Conservation (phyloP, 2,329 filamentous ascomycete genomes). For the Pseudogymnoascus pannorum region DNA sequence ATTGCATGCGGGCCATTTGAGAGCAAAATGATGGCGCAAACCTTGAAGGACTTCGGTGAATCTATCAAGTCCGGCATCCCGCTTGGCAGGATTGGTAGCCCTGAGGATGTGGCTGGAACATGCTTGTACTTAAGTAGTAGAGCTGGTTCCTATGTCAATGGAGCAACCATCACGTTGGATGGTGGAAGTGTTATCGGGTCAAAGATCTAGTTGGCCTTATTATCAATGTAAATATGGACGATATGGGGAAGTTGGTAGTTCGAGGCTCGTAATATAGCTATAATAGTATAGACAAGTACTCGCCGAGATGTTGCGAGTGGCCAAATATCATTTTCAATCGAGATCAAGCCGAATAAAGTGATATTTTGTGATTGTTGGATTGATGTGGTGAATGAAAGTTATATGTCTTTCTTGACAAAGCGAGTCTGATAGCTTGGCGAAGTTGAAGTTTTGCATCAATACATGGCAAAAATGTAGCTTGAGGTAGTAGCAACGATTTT, state of each 20-base stretch:
- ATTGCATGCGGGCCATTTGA: constrained; percentile 66
- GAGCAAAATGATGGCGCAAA: constrained; percentile 67
- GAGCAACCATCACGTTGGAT: constrained; percentile 56
- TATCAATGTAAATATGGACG: not conserved
- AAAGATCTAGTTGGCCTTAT: constrained; percentile 34
- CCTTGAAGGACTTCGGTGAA: constrained; percentile 51
- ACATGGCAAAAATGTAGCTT: not conserved
- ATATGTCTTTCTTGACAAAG: not conserved
- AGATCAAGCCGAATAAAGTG: not conserved
- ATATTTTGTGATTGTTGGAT: not conserved
- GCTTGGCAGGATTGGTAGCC: constrained; percentile 57
- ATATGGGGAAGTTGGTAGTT: not conserved
- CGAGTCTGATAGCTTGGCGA: not conserved
- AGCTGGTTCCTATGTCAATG: constrained; percentile 60
- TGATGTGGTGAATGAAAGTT: not conserved
- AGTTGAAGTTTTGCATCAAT: not conserved
- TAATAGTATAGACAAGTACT: not conserved
- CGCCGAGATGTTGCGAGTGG: not conserved
- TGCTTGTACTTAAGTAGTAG: constrained; percentile 63
- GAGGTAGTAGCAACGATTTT: not conserved
- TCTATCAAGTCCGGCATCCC: constrained; percentile 54
- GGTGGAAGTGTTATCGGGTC: constrained; percentile 44
- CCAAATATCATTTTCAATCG: not conserved
- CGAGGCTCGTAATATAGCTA: not conserved
- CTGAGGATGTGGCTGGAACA: constrained; percentile 63